Conservation (phyloP, 768 basidiomycete genomes). For the Kwoniella sp. region DNA sequence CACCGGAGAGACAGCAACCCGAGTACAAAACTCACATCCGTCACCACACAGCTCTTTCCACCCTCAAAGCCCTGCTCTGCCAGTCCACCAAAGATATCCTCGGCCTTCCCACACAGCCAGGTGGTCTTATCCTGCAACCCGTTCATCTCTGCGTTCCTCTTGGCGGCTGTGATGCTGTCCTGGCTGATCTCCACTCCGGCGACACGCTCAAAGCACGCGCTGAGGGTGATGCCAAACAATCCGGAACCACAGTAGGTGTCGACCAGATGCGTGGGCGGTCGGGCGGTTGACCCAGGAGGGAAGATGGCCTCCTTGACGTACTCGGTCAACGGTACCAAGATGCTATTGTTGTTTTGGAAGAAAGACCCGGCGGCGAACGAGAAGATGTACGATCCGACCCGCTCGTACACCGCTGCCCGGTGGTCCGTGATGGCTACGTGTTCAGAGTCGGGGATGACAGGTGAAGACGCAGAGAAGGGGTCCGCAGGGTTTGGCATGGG, state of each 20-base stretch:
- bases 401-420: slow-evolving; percentile 72
- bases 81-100: slow-evolving; percentile 65
- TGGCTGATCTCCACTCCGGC: slow-evolving; percentile 77
- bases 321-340: slow-evolving; percentile 73
- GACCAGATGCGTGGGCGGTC: slow-evolving; percentile 69
- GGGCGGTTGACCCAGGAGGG: slow-evolving; percentile 16
- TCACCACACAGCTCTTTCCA: slow-evolving; percentile 46
- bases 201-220: slow-evolving; percentile 66
- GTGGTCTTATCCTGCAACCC: slow-evolving; percentile 54
- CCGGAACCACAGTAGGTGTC: slow-evolving; percentile 73
- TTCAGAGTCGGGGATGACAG: slow-evolving; percentile 28
- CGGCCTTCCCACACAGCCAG: slow-evolving; percentile 68
- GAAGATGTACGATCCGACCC: slow-evolving; percentile 73
- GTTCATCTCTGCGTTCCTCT: slow-evolving; percentile 52
- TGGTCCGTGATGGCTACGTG: slow-evolving; percentile 83
- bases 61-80: slow-evolving; percentile 39
- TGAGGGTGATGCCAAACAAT: slow-evolving; percentile 55
- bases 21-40: slow-evolving; percentile 34
- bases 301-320: slow-evolving; percentile 64
- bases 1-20: background rate
- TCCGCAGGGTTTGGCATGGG: slow-evolving; percentile 17
- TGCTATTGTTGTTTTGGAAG: slow-evolving; percentile 98
- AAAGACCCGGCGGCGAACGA: slow-evolving; percentile 63
- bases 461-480: slow-evolving; percentile 16
- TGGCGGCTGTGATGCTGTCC: slow-evolving; percentile 45